Evolutionary conservation across 2,329 filamentous ascomycete species (phyloP), one percentile per base, ranked within the genome.

Genomic region (Epichloe baconii): DNA sequence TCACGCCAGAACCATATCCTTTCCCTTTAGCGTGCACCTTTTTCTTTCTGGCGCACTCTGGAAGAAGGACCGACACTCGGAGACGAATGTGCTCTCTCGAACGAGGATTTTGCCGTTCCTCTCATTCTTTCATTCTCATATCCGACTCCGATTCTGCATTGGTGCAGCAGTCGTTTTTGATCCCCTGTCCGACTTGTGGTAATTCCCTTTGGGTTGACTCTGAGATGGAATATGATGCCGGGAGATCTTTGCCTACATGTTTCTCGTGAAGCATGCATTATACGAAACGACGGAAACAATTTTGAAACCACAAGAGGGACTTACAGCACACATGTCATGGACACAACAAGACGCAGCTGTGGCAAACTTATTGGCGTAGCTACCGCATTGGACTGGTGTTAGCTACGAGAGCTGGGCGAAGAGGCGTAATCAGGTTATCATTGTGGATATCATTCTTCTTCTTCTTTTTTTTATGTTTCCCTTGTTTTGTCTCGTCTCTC

Each of bases 121-220:
- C 46, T 49, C 19, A 31, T 38, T 49, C 35, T 47, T 42, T 45
- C 45, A 3, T 37, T 31, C 12, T 41, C 21, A 42, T 42, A 40
- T 40, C 15, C 19, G 43, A 41, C 47, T 36, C 44, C 45, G 52
- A 49, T 31, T 46, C 21, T 59, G 52, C 54, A 53, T 55, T 50
- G 49, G 56, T 54, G 56, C 58, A 57, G 50, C 48, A 50, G 53
- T 55, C 56, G 57, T 59, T 59, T 31, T 41, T 17, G 8, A 12
- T n/a, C 17, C 12, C 17, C 19, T 46, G 21, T 43, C 46, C 52
- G 58, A 57, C 59, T 55, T 63, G 58, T 60, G 61, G 55, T 56
- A 60, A 55, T 56, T 50, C 59, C 52, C 58, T 59, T 31, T 19
- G 43, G 37, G 59, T 58, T 63, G 63, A 56, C 51, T 53, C 49